These are phyloP conservation scores for Carex pumila DNA, from an alignment of 176 grass and related monocot genomes.

Conservation along the genomic window DNA sequence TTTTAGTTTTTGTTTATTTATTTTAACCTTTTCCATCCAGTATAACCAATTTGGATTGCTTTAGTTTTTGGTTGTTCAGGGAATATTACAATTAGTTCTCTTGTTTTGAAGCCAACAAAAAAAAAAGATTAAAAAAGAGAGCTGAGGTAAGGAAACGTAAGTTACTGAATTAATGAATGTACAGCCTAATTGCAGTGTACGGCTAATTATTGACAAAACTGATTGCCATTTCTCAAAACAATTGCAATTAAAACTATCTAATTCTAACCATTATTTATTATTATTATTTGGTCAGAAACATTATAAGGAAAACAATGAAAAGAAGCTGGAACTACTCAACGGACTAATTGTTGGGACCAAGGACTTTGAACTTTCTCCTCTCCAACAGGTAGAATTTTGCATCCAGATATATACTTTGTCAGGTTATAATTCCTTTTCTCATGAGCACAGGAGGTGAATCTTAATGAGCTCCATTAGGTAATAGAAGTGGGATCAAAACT, in stretches of 20 bases:
- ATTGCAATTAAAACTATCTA: neutral
- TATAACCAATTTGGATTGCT: too few species aligned
- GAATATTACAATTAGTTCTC: neutral
- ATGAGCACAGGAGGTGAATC: neutral
- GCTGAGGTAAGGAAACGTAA: neutral
- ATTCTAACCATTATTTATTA: neutral
- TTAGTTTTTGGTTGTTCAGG: neutral
- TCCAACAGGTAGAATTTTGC: conserved; percentile 43
- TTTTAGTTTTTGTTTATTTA: neutral
- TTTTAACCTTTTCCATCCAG: neutral
- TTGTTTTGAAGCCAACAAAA: neutral
- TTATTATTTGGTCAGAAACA: conserved; percentile 41
- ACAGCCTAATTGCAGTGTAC: neutral
- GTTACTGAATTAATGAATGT: neutral
- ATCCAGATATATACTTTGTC: neutral
- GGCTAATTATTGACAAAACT: neutral
- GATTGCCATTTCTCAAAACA: neutral
- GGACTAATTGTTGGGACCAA: conserved; percentile 48
- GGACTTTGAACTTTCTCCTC: conserved; percentile 54
- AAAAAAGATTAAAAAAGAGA: neutral
- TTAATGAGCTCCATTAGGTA: neutral
- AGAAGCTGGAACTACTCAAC: conserved; percentile 65
- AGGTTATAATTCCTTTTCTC: neutral
- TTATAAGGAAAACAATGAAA: conserved; percentile 38
- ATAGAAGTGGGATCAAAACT: neutral